Evolutionary conservation across 495 filamentous ascomycete species (phyloP).

Genomic region (Delitschia confertaspora): DNA sequence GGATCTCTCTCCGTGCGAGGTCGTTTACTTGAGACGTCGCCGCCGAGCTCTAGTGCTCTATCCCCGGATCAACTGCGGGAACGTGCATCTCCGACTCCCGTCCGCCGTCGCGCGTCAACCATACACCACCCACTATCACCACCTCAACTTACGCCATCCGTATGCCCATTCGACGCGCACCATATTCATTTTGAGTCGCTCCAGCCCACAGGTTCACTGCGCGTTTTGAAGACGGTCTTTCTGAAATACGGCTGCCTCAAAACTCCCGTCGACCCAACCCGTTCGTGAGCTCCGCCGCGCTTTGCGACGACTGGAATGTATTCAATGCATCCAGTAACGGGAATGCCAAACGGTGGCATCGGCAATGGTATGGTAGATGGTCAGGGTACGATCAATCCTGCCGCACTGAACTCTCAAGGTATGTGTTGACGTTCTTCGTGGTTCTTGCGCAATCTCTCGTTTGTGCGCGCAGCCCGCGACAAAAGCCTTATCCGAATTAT

Average conservation of each 20-base stretch:
- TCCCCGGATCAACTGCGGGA: conserved; percentile 16
- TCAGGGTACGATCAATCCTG: conserved; percentile 73
- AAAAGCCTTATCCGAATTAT: conserved; percentile 14
- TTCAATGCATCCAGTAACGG: conserved; percentile 24
- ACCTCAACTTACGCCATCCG: conserved; percentile 1
- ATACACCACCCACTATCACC: conserved; percentile 1
- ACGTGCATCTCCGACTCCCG: conserved; percentile 17
- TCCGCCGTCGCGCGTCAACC: conserved; percentile 10
- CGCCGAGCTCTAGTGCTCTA: conserved; percentile 15
- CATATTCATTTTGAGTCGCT: background rate
- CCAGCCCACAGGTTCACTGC: background rate
- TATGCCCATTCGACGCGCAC: background rate
- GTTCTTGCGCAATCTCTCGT: background rate
- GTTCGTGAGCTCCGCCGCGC: conserved; percentile 22
- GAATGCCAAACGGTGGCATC: conserved; percentile 35
- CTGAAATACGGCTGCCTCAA: conserved; percentile 2
- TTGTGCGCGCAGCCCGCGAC: background rate
- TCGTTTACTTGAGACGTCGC: conserved; percentile 6
- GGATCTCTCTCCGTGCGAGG: background rate
- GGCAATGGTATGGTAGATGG: conserved; percentile 59
- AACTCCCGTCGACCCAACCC: conserved; percentile 8
- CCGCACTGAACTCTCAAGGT: conserved; percentile 59
- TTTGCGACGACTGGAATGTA: conserved; percentile 26
- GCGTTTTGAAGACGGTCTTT: background rate
- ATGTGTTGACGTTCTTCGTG: conserved; percentile 27